Base-by-base conservation (phyloP, 225 moss, liverwort and hornwort species). In the Bryum argenteum region DNA sequence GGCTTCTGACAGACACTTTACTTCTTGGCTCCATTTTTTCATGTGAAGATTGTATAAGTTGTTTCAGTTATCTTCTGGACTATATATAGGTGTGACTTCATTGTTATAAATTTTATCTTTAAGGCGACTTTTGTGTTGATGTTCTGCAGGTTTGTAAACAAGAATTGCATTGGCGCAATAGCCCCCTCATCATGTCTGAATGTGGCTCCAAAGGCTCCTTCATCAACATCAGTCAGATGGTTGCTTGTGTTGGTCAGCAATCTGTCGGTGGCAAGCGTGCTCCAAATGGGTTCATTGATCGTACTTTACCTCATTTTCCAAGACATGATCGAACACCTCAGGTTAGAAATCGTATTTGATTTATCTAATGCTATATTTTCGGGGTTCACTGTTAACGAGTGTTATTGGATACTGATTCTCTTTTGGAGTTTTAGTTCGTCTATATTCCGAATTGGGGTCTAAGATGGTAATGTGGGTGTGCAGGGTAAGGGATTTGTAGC, bases 401-500 rank as follows among this genome's bases (percentile, higher is more conserved):
- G n/a, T 23, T 68, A 71, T 54, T 48, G 28, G 28, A 69, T 79
- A 39, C 20, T 60, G 23, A 57, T 43, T 43, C 69, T 72, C 53
- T 69, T 5, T 22, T 16, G 50, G 58, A 63, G 8, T 54, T 68
- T 61, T 62, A 15, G 44, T 44, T 61, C 19, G 45, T 56, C 23
- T 11, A 17, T 60, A 52, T 21, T 20, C 10, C 13, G 10, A 26
- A 47, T 21, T 37, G 20, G 13, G 19, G 18, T 78, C 70, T 73
- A 69, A 69, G 48, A 52, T 79, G 52, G 10, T 16, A 53, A 43
- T n/a, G 55, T 67, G 52, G 52, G 54, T 76, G 59, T 84, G 72
- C 90, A 97, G 94, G 97, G 93, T 7, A 98, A 98, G 83, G 98
- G 98, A 16, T 98, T 98, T 76, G 94, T 98, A 43, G 98, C 98